Percentiles rank a stretch among this genome's conserved stretches.
phyloP scores from a whole-genome alignment of 2,329 filamentous ascomycete genomes.

The Clonostachys rhizophaga region DNA sequence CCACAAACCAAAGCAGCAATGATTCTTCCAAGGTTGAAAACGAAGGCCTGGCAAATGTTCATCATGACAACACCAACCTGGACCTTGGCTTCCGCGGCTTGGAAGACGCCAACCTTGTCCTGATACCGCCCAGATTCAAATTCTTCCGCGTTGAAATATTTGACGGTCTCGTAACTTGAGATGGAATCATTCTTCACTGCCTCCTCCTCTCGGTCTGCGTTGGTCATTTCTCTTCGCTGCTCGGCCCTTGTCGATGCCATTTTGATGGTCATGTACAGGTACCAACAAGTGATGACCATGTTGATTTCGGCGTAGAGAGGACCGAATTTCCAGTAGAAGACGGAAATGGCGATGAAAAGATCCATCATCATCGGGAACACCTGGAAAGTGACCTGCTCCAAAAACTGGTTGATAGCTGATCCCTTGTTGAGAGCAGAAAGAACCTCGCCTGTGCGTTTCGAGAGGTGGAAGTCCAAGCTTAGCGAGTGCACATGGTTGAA shows the following conservation, averaged over 20 bases:
- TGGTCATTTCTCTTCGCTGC: conserved; percentile 89
- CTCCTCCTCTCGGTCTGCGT: conserved; percentile 90
- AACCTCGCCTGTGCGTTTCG: conserved; percentile 95
- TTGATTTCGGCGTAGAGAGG: conserved; percentile 88
- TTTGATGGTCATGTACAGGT: conserved; percentile 92
- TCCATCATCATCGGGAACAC: conserved; percentile 94
- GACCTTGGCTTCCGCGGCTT: conserved; percentile 71
- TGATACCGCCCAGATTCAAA: conserved; percentile 75
- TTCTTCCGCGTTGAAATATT: conserved; percentile 82
- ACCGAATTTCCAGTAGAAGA: conserved; percentile 58
- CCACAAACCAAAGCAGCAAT: conserved; percentile 69
- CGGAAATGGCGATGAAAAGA: conserved; percentile 73
- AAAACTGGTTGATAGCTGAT: conserved; percentile 90
- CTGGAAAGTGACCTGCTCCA: conserved; percentile 95
- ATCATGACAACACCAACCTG: conserved; percentile 73
- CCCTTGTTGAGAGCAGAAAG: conserved; percentile 95
- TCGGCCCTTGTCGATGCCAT: conserved; percentile 93
- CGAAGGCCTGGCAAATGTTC: conserved; percentile 75
- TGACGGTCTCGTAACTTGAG: conserved; percentile 95
- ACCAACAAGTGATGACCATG: conserved; percentile 87
- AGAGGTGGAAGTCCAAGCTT: conserved; percentile 92
- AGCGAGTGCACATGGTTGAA: conserved; percentile 97
- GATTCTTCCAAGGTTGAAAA: conserved; percentile 74
- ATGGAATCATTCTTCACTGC: conserved; percentile 98
- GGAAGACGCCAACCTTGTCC: conserved; percentile 65